Base-by-base conservation (phyloP, 192 early-diverging fungal genomes). In the Paraglomus brasilianum region DNA sequence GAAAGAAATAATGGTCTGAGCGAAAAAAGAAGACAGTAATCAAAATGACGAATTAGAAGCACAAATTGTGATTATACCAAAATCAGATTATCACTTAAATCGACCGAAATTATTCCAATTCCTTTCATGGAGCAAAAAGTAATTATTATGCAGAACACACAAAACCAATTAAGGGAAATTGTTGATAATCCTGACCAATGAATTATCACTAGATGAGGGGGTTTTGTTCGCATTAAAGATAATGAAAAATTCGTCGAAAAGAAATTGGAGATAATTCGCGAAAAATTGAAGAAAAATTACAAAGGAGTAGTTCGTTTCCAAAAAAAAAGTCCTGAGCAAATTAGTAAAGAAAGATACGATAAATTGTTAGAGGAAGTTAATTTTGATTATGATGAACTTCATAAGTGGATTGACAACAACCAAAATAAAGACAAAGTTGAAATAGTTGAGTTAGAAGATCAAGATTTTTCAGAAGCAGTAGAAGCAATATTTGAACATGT, bases 321-420 rank as follows among this genome's bases (percentile, higher is more conserved):
- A 0, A 22, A 0, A 39, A 57, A 57, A 57, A 57, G 22, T 0
- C 5, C 4, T 14, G 55, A 57, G 5, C 55, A 57, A 57, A 36
- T 57, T 38, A 57, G 55, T 36, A 57, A 57, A 39, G 55, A 57
- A 57, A 57, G 55, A 57, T 57, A 57, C 36, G 55, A 57, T 39
- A 57, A 57, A 57, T 19, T 57, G 22, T 57, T 11, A 57, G 55
- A 57, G 5, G 55, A 57, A 10, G 36, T 39, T 57, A 57, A 57
- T 57, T 57, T 57, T 36, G 55, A 57, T 17, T 17, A 5, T 4
- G 30, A 57, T 7, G 30, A 57, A 57, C 4, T 57, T 9, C 55
- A 57, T 38, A 22, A 39, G 0, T 57, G 55, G 30, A 56, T 15
- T 24, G 1, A 39, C 9, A 1, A 56, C 5, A 21, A 56, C 1